Percentiles rank a stretch among this genome's conserved stretches.
Evolutionary conservation across 1,284 basidiomycete species (phyloP).

Genomic region (Sphaerobolus stellatus): DNA sequence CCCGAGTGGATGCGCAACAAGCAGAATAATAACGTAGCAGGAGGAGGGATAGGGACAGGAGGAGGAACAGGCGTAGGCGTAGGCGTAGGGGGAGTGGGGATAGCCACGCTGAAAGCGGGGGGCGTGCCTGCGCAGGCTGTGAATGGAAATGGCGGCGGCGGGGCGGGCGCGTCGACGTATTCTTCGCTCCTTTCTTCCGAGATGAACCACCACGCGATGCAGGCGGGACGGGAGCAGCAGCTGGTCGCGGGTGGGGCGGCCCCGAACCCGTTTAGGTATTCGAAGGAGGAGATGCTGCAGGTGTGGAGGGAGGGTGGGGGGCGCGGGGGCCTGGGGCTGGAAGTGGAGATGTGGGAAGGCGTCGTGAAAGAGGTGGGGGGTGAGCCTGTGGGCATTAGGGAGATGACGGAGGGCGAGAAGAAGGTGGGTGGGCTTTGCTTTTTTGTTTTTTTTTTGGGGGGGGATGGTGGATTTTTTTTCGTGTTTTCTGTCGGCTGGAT

Average conservation of each 20-base stretch:
- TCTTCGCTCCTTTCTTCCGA: constrained; percentile 74
- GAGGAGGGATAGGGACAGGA: not conserved
- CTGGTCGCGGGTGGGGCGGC: too few relatives aligned
- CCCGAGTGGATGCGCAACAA: constrained; percentile 89
- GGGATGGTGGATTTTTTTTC: too few relatives aligned
- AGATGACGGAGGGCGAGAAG: constrained; percentile 81
- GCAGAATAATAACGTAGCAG: constrained; percentile 54
- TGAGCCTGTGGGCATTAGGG: constrained; percentile 76
- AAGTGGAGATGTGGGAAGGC: constrained; percentile 84
- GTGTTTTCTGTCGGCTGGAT: too few relatives aligned
- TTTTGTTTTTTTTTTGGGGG: too few relatives aligned
- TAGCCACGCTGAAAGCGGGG: not conserved
- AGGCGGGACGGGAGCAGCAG: too few relatives aligned
- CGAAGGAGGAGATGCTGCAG: constrained; percentile 79
- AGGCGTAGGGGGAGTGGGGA: too few relatives aligned
- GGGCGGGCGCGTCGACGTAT: constrained; percentile 70
- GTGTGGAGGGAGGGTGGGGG: constrained; percentile 82
- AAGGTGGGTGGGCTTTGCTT: constrained; percentile 61
- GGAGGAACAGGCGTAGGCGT: not conserved
- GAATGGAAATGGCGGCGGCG: too few relatives aligned
- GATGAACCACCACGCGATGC: too few relatives aligned
- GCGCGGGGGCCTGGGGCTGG: constrained; percentile 71
- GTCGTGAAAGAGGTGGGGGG: constrained; percentile 73
- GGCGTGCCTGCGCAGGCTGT: not conserved
- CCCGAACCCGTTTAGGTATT: constrained; percentile 79